Evolutionary conservation across 441 rosid genomes (phyloP).

Genomic region (Hypseocharis bilobata): DNA sequence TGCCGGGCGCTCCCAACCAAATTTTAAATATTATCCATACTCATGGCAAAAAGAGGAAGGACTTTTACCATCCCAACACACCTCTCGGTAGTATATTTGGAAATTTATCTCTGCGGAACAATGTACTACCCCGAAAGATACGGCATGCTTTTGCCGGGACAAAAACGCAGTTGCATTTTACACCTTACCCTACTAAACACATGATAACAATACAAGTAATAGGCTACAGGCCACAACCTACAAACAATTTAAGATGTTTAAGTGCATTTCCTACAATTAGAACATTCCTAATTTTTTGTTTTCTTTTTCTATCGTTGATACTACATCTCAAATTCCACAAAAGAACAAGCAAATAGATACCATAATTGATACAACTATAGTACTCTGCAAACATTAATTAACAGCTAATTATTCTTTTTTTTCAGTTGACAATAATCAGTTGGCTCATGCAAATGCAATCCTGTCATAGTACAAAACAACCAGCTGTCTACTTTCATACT

Average conservation of each 20-base stretch:
- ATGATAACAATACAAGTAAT: neutral
- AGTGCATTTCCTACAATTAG: neutral
- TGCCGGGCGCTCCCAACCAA: no score
- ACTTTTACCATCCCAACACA: no score
- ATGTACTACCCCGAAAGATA: no score
- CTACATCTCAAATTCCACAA: neutral
- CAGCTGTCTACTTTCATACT: neutral
- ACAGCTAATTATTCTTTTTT: neutral
- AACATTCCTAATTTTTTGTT: no score
- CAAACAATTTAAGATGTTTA: neutral
- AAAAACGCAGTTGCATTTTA: neutral
- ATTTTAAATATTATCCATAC: no score
- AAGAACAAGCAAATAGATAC: neutral
- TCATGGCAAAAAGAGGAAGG: no score
- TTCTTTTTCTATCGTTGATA: neutral
- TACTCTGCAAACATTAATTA: neutral
- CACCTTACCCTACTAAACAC: neutral
- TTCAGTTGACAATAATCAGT: neutral
- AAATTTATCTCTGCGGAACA: neutral
- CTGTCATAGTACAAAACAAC: neutral
- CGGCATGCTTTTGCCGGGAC: neutral
- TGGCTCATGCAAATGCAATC: neutral
- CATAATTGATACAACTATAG: neutral
- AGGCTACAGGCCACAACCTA: neutral
- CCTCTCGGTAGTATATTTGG: no score